These are phyloP conservation scores for Colletotrichum filicis DNA, from an alignment of 2,329 filamentous ascomycete species.

Conservation along the genomic window DNA sequence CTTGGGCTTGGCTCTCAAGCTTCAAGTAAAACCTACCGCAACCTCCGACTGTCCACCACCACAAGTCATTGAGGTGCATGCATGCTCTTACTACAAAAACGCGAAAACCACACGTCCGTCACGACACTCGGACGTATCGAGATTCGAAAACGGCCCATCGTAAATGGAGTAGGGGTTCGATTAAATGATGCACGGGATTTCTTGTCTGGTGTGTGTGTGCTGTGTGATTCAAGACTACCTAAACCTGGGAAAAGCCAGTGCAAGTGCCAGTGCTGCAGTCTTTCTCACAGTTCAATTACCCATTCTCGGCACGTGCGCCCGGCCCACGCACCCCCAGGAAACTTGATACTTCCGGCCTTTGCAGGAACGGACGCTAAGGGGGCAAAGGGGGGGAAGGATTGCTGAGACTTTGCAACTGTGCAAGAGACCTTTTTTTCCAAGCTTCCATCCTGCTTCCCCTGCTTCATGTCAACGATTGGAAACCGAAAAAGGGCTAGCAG, in stretches of 20 bases:
- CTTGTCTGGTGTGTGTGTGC: neutral
- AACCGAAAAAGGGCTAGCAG: neutral
- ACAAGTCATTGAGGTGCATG: neutral
- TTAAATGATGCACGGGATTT: neutral
- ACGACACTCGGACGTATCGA: slow-evolving; percentile 18
- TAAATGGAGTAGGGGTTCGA: slow-evolving; percentile 1
- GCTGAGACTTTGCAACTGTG: too few relatives aligned
- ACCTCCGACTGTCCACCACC: neutral
- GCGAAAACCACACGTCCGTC: slow-evolving; percentile 32
- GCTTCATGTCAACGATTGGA: neutral
- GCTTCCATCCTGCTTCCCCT: neutral
- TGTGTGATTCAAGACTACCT: too few relatives aligned
- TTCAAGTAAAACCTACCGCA: neutral
- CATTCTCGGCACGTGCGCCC: neutral
- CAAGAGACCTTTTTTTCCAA: neutral
- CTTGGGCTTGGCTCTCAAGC: neutral
- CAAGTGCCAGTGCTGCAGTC: neutral
- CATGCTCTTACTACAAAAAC: neutral
- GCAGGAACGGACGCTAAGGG: neutral
- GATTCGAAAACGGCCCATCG: neutral
- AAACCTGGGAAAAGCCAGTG: neutral
- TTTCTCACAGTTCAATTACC: neutral
- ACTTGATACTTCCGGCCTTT: slow-evolving; percentile 10
- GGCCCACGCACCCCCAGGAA: neutral
- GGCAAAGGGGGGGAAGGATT: too few relatives aligned